Conservation (phyloP, 2,329 filamentous ascomycete genomes). For the Fusarium siculi region DNA sequence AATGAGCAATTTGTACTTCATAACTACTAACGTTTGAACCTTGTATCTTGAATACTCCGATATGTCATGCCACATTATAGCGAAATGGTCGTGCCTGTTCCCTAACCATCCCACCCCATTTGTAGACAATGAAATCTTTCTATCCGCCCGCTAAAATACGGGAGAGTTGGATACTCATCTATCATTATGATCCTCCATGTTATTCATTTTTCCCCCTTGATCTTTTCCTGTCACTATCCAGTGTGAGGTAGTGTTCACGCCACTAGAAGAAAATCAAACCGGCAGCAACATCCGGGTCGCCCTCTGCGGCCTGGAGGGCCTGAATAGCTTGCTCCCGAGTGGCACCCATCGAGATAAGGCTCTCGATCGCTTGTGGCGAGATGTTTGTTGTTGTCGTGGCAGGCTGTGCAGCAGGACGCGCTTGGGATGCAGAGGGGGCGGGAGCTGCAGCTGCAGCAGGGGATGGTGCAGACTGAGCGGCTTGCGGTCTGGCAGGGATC, state of each 20-base stretch:
- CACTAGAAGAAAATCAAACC: slow-evolving; percentile 72
- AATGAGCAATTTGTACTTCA: slow-evolving; percentile 30
- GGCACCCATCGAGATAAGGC: slow-evolving; percentile 82
- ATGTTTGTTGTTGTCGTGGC: slow-evolving; percentile 49
- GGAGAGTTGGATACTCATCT: slow-evolving; percentile 29
- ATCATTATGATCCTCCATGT: slow-evolving; percentile 35
- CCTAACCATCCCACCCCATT: background rate
- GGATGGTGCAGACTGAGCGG: slow-evolving; percentile 43
- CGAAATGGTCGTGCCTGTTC: slow-evolving; percentile 16
- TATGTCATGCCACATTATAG: slow-evolving; percentile 19
- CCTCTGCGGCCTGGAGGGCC: slow-evolving; percentile 83
- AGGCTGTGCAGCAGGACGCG: slow-evolving; percentile 43
- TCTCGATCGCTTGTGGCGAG: slow-evolving; percentile 75
- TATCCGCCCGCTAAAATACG: slow-evolving; percentile 28
- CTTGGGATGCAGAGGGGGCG: slow-evolving; percentile 41
- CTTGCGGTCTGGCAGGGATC: slow-evolving; percentile 27
- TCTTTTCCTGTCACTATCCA: slow-evolving; percentile 1
- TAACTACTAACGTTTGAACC: slow-evolving; percentile 19
- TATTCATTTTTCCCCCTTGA: slow-evolving; percentile 15
- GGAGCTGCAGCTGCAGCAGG: slow-evolving; percentile 43
- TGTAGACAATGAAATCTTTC: slow-evolving; percentile 32
- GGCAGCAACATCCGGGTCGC: slow-evolving; percentile 90
- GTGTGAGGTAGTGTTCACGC: slow-evolving; percentile 21
- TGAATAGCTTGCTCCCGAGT: slow-evolving; percentile 79
- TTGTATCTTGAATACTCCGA: slow-evolving; percentile 29